Base-by-base conservation (phyloP, 2,329 filamentous ascomycete species). In the Aspergillus luchuensis region DNA sequence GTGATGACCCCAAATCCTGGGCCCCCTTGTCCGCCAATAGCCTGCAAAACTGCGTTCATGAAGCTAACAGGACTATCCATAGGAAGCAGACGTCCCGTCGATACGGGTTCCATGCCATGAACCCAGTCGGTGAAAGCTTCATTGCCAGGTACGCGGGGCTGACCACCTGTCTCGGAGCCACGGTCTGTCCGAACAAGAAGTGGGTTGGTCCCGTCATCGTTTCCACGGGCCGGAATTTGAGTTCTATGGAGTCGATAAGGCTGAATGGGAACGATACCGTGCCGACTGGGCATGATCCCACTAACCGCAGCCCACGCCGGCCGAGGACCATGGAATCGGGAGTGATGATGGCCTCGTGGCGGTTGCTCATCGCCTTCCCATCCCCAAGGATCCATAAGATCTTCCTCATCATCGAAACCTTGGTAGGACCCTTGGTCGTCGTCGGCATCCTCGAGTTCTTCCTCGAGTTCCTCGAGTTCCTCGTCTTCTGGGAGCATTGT, bases 171-270 rank as follows among this genome's bases (percentile, higher is more conserved):
- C 30, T 78, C 76, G 43, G 69, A 66, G 25, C 67, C 67, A 51
- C 72, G 74, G 56, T 74, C 78, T 49, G 77, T 76, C 58, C 91
- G 89, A 65, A 92, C 89, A 57, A 98, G 85, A 11, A 98, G 82
- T 47, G 94, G 94, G 71, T 98, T 97, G 21, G 88, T 83, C 3
- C 92, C 92, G 72, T 97, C 93, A 65, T 97, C 92, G 36, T 85
- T 83, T 28, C 82, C 82, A 59, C 85, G 82, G 56, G 85, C 78
- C 33, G 84, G 80, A 13, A 75, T 68, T 53, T 78, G 73, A 38
- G 69, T 74, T 49, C 80, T 74, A 61, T 81, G 79, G 36, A 80
- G 73, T 57, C 80, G 76, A 62, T 80, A 81, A 15, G 75, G 73
- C 41, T 76, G 77, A 21, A 78, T 77, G 11, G 74, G 72, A 56